Evolutionary conservation across 768 basidiomycete species (phyloP).

Genomic region (Boletus subcaerulescens): DNA sequence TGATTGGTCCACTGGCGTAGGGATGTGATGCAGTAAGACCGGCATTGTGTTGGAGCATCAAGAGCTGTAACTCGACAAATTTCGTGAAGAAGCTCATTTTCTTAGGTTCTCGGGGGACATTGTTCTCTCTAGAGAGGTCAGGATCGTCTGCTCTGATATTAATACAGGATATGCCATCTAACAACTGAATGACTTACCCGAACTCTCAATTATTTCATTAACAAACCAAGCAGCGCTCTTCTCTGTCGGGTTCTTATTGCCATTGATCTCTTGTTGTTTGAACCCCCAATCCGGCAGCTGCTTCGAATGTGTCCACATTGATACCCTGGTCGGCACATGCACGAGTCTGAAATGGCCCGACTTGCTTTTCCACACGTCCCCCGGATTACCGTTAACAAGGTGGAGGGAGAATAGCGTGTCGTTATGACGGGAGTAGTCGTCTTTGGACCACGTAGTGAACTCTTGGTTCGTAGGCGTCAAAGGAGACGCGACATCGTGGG

Average conservation of each 20-base stretch:
- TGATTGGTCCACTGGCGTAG: constrained; percentile 92
- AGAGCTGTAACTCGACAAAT: constrained; percentile 86
- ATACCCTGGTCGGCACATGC: constrained; percentile 86
- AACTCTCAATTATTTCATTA: constrained; percentile 74
- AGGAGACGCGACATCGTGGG: constrained; percentile 97
- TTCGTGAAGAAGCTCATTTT: constrained; percentile 91
- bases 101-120: constrained; percentile 66
- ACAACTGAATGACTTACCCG: constrained; percentile 46
- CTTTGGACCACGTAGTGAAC: constrained; percentile 88
- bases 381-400: constrained; percentile 70
- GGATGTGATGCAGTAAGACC: constrained; percentile 97
- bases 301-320: constrained; percentile 88
- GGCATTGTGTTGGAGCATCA: constrained; percentile 99
- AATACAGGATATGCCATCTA: constrained; percentile 1
- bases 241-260: constrained; percentile 87
- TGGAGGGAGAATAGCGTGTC: constrained; percentile 86
- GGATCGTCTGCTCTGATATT: constrained; percentile 52
- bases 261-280: constrained; percentile 97
- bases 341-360: constrained; percentile 88
- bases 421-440: constrained; percentile 73
- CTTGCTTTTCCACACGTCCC: constrained; percentile 90
- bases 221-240: constrained; percentile 86
- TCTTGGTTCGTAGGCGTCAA: constrained; percentile 98
- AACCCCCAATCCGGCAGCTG: constrained; percentile 95
- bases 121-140: constrained; percentile 44